phyloP scores from a whole-genome alignment of 2,329 filamentous ascomycete genomes.

The Juglanconis sp. region DNA sequence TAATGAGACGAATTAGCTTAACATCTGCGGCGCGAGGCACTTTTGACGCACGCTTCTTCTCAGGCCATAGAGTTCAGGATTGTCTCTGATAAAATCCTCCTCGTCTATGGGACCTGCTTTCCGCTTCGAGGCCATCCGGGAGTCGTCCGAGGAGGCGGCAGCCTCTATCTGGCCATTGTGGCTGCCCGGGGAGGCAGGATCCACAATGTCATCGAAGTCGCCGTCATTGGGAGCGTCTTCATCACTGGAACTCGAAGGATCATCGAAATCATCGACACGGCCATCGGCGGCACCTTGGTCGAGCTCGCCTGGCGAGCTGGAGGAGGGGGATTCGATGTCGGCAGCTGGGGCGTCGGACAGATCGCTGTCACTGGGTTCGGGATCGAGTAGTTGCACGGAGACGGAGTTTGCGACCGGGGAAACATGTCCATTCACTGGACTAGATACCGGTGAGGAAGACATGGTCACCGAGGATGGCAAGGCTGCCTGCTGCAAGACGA shows the following conservation, averaged over 20 bases:
- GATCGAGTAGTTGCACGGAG: conserved; percentile 36
- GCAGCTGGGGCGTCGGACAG: conserved; percentile 66
- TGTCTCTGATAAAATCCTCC: conserved; percentile 81
- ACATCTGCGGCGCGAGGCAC: neutral
- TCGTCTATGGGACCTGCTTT: conserved; percentile 62
- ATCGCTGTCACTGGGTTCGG: conserved; percentile 67
- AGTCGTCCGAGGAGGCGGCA: conserved; percentile 64
- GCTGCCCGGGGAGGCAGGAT: conserved; percentile 46
- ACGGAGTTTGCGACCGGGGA: conserved; percentile 51
- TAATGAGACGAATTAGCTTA: conserved; percentile 26
- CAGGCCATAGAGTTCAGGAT: conserved; percentile 92
- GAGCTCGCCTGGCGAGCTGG: conserved; percentile 24
- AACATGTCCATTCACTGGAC: conserved; percentile 65
- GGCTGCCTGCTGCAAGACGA: conserved; percentile 55
- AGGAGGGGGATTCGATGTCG: conserved; percentile 31
- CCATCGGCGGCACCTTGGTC: conserved; percentile 38
- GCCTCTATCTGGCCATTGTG: conserved; percentile 49
- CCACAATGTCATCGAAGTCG: conserved; percentile 71
- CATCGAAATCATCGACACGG: conserved; percentile 35
- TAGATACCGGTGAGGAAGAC: conserved; percentile 59
- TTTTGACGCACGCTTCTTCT: conserved; percentile 71
- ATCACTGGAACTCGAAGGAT: conserved; percentile 45
- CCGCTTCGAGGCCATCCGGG: conserved; percentile 69
- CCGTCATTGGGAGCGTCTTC: conserved; percentile 62
- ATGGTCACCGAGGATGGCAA: conserved; percentile 61